Evolutionary conservation across 805 yeast genomes (phyloP).

Genomic region (Ogataea chonburiensis): DNA sequence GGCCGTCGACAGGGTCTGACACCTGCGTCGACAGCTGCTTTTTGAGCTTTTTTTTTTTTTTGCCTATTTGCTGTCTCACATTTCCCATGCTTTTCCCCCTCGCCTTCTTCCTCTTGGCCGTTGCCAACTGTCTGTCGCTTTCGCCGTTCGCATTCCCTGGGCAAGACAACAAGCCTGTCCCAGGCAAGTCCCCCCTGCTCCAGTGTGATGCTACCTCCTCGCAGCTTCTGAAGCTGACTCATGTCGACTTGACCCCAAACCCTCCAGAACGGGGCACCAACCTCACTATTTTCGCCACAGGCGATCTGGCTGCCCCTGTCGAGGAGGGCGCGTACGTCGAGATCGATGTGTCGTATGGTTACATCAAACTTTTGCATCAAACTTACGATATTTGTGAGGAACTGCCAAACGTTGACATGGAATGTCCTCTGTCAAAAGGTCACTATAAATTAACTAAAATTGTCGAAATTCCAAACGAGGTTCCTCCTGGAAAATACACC

Average conservation of each 20-base stretch:
- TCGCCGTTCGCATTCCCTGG: slow-evolving; percentile 22
- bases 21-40: too few species aligned
- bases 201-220: slow-evolving; percentile 65
- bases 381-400: slow-evolving; percentile 94
- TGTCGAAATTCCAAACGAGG: slow-evolving; percentile 85
- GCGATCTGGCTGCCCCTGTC: slow-evolving; percentile 53
- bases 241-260: slow-evolving; percentile 69
- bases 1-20: too few species aligned
- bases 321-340: slow-evolving; percentile 92
- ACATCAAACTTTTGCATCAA: slow-evolving; percentile 81
- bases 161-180: slow-evolving; percentile 60
- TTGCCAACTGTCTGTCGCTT: slow-evolving; percentile 15
- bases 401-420: slow-evolving; percentile 75
- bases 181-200: slow-evolving; percentile 85
- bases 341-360: slow-evolving; percentile 90
- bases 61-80: slow-evolving; percentile 2
- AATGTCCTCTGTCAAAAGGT: slow-evolving; percentile 81
- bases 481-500: slow-evolving; percentile 91
- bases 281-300: slow-evolving; percentile 75
- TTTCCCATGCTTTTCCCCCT: slow-evolving; percentile 5
- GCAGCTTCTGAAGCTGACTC: slow-evolving; percentile 63
- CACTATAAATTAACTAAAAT: slow-evolving; percentile 59
- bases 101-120: slow-evolving; percentile 3
- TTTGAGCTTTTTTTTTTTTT: too few species aligned
- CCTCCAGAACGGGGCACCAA: slow-evolving; percentile 89